phyloP scores from a whole-genome alignment of 768 basidiomycete genomes.

The Strobilomyces dryophilus region DNA sequence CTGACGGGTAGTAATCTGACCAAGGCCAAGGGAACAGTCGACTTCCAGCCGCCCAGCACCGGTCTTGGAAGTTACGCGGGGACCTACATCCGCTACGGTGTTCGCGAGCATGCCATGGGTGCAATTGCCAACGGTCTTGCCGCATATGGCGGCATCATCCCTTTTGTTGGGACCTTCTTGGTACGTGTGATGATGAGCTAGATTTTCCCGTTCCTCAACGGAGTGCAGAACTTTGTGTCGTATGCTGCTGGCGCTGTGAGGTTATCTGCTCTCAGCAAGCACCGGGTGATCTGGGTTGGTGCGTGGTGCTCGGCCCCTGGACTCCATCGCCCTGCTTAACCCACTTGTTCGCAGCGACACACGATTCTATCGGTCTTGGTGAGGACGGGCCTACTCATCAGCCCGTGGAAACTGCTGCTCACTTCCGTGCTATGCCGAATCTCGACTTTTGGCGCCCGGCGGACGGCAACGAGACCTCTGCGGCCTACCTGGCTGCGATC shows the following conservation, averaged over 20 bases:
- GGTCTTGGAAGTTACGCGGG: slow-evolving; percentile 81
- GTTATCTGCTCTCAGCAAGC: slow-evolving; percentile 82
- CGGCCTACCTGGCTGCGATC: slow-evolving; percentile 80
- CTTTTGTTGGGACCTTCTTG: slow-evolving; percentile 90
- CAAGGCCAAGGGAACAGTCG: slow-evolving; percentile 75
- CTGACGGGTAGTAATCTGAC: slow-evolving; percentile 91
- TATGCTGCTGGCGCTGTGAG: slow-evolving; percentile 93
- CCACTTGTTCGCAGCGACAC: slow-evolving; percentile 56
- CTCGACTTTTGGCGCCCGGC: slow-evolving; percentile 90
- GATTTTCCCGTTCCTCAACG: slow-evolving; percentile 7
- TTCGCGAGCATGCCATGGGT: slow-evolving; percentile 96
- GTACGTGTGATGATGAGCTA: slow-evolving; percentile 35
- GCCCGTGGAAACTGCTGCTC: slow-evolving; percentile 84
- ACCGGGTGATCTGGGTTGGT: slow-evolving; percentile 94
- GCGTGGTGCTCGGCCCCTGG: slow-evolving; percentile 28
- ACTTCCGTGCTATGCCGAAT: slow-evolving; percentile 88
- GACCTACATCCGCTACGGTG: slow-evolving; percentile 93
- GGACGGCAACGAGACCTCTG: slow-evolving; percentile 97
- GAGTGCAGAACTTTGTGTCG: slow-evolving; percentile 78
- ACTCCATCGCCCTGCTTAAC: neutral
- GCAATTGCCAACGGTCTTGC: slow-evolving; percentile 89
- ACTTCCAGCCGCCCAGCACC: slow-evolving; percentile 90
- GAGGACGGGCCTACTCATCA: slow-evolving; percentile 98
- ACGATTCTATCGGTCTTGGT: slow-evolving; percentile 90
- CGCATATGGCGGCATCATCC: slow-evolving; percentile 90